Percentiles rank a stretch among this genome's conserved stretches.
Conservation (phyloP, 2,329 filamentous ascomycete genomes). For the Fusarium sp. region DNA sequence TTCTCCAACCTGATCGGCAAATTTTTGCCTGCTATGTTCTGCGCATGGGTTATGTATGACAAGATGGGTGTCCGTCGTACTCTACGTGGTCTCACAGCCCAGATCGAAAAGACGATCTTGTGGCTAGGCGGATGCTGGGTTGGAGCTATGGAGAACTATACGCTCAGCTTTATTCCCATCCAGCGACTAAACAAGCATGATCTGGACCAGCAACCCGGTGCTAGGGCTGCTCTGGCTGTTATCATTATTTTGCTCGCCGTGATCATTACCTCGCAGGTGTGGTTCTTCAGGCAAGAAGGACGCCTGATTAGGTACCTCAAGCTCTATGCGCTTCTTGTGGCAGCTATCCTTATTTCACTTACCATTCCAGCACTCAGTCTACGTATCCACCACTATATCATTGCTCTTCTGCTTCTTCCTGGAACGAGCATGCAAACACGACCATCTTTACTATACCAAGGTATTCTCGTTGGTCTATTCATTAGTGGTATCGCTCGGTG, state of each 20-base stretch:
- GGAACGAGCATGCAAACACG: conserved; percentile 91
- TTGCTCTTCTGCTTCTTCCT: conserved; percentile 85
- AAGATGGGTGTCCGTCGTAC: conserved; percentile 82
- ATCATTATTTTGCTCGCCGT: conserved; percentile 77
- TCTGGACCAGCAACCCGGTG: conserved; percentile 87
- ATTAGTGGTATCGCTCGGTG: conserved; percentile 91
- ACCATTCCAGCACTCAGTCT: conserved; percentile 80
- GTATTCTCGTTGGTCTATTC: conserved; percentile 88
- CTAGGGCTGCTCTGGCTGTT: conserved; percentile 81
- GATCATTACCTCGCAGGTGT: conserved; percentile 81
- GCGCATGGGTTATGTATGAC: conserved; percentile 86
- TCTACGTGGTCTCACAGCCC: conserved; percentile 78
- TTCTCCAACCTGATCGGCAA: conserved; percentile 83
- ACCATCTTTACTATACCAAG: conserved; percentile 86
- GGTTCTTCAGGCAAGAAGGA: conserved; percentile 86
- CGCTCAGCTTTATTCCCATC: conserved; percentile 93
- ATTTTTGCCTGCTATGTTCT: conserved; percentile 87
- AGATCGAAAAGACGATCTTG: conserved; percentile 88
- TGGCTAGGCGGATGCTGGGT: conserved; percentile 94
- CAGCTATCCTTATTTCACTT: conserved; percentile 75
- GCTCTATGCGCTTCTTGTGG: conserved; percentile 77
- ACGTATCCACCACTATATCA: conserved; percentile 94
- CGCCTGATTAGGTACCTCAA: conserved; percentile 81
- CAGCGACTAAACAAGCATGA: conserved; percentile 92
- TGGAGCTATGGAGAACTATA: conserved; percentile 93